Conservation (phyloP, 768 basidiomycete species). For the Lactifluus rugatus region DNA sequence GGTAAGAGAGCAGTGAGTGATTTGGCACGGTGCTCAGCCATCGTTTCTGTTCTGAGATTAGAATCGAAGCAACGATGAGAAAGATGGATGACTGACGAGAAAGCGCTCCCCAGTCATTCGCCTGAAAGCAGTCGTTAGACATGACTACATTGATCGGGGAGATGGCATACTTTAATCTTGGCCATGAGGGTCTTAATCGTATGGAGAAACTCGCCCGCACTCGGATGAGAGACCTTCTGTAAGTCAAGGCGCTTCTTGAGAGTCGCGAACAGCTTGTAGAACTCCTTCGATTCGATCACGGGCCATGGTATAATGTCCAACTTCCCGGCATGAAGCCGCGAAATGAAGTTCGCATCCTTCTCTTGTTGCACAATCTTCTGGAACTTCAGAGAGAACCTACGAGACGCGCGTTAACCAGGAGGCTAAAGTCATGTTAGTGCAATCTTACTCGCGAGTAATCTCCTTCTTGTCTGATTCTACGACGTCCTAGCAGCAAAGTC, state of each 20-base stretch:
- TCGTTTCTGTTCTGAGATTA: constrained; percentile 31
- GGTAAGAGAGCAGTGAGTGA: constrained; percentile 32
- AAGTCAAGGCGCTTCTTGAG: too few relatives aligned
- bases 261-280: constrained; percentile 48
- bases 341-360: constrained; percentile 53
- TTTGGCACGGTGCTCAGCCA: constrained; percentile 37
- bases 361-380: constrained; percentile 52
- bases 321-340: constrained; percentile 45
- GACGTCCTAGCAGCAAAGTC: too few relatives aligned
- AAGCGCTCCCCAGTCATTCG: constrained; percentile 56
- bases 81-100: constrained; percentile 39
- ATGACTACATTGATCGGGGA: too few relatives aligned
- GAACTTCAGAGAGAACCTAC: constrained; percentile 47
- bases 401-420: neutral
- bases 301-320: constrained; percentile 49
- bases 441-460: too few relatives aligned
- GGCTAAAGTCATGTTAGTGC: too few relatives aligned
- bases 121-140: constrained; percentile 26
- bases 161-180: neutral
- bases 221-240: too few relatives aligned
- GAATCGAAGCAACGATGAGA: neutral
- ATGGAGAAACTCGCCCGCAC: constrained; percentile 40
- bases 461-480: too few relatives aligned
- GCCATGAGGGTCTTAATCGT: constrained; percentile 12
- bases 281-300: too few relatives aligned